Base-by-base conservation (phyloP, 2,329 filamentous ascomycete genomes). In the Huntiella abstrusa region DNA sequence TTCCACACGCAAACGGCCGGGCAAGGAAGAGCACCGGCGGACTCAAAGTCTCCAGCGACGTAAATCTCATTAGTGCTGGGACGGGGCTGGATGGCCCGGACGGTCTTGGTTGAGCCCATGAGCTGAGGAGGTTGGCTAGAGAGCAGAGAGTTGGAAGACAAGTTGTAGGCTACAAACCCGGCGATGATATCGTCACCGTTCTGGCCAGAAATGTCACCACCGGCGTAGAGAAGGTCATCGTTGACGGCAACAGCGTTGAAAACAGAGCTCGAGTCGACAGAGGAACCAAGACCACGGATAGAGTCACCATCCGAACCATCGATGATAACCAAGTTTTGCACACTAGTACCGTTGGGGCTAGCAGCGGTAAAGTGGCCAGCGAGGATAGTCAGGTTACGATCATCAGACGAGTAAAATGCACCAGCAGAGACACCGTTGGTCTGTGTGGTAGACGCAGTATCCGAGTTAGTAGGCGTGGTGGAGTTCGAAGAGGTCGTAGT, bases 31-130 rank as follows among this genome's bases (percentile, higher is more conserved):
- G 80, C 79, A 22, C 91, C 91, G 13, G 86, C 91, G 32, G 73
- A 75, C n/a, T 75, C 67, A 57, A 96, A 98, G 7, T 73, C 75
- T 32, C 91, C 91, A 34, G 81, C 88, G 32, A 98, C 81, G 56
- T 82, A 98, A 10, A 98, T 69, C 43, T 91, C 76, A 1, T 70
- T 68, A 13, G 76, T 77, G 46, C 71, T 72, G 0, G 83, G 82
- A 47, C 79, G 80, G 6, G 78, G 68, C 8, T 75, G 72, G 53
- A 98, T 85, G 22, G 82, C 68, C 49, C 84, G 80, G 37, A 96
- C 86, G 2, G 75, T 73, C 19, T 77, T 75, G 51, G 77, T 71
- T 4, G 68, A 65, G 11, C 88, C 87, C 8, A 69, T 69, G 2
- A 96, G 67, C 1, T 80, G 70, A 22, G 86, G 78, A 1, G 88